Evolutionary conservation across 2,329 filamentous ascomycete genomes (phyloP).

Genomic region (Penicillium sp.): DNA sequence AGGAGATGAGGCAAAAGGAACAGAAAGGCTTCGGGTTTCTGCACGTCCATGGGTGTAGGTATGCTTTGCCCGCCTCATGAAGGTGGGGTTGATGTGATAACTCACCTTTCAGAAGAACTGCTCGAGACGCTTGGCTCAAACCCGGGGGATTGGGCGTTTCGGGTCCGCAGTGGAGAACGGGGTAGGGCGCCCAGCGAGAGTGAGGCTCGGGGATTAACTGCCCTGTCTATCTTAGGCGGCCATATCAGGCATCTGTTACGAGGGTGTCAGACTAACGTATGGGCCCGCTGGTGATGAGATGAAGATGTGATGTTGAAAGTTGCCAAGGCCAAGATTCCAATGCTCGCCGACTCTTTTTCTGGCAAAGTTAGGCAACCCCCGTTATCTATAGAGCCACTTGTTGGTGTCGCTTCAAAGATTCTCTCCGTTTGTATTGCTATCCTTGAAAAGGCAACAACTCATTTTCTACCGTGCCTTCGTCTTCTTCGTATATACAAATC

Average conservation of each 20-base stretch:
- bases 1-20: neutral
- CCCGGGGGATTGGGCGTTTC: neutral
- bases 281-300: neutral
- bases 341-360: neutral
- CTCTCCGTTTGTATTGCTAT: neutral
- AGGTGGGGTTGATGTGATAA: neutral
- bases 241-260: neutral
- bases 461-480: neutral
- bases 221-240: neutral
- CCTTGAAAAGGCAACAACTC: too few species aligned
- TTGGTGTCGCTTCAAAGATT: neutral
- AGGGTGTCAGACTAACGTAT: neutral
- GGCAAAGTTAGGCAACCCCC: neutral
- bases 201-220: neutral
- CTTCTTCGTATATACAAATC: neutral
- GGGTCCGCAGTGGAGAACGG: constrained; percentile 1
- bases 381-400: neutral
- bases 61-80: neutral
- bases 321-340: neutral
- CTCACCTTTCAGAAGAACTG: neutral
- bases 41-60: neutral
- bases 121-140: neutral
- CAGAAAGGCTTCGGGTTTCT: neutral
- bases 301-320: neutral
- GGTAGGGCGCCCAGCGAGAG: neutral